Evolutionary conservation across 176 grass and related monocot genomes (phyloP), one percentile per base, ranked within the genome.

Genomic region (Lolium perenne): DNA sequence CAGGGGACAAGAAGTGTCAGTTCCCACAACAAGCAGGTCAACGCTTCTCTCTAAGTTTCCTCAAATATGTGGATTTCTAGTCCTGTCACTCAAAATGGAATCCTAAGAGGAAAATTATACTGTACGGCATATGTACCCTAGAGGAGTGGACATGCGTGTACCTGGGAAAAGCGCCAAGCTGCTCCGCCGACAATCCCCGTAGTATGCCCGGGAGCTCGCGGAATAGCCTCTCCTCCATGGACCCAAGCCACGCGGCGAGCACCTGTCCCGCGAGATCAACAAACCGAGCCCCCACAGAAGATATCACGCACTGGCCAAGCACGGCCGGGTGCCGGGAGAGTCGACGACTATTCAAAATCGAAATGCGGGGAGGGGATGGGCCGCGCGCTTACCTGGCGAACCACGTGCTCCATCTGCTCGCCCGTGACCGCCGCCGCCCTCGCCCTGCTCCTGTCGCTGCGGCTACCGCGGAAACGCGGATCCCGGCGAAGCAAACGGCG

Each of bases 391-490:
- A 82, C 65, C 80, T 71, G 64, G 29, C 20, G 65, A 71, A 82
- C 13, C 65, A 82, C 21, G 4, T 82, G 65, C 6, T 38, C n/a
- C 65, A 82, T 38, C 12, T 71, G 48, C 11, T 54, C 20, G 12
- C 17, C 18, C 18, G 29, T 38, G 64, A 11, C 13, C 20, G 29
- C 12, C 5, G 17, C 13, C 20, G 29, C 12, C 5, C 8, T 40
- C 65, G 65, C 32, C 80, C 59, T 26, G 58, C 59, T 65, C 12
- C 40, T 50, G 11, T 76, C 43, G 40, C 80, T 56, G 80, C 49
- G 48, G 18, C n/a, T 4, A 72, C 69, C 18, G 17, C 11, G 48
- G 48, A 13, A 13, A 17, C 79, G 47, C 79, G 22, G 63, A 82
- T 69, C 47, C 80, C n/a, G 40, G 54, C 54, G 55, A 8, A 43